Evolutionary conservation across 257 asterid genomes (phyloP), one percentile per base, ranked within the genome.

Genomic region (Capsicum rhomboideum): DNA sequence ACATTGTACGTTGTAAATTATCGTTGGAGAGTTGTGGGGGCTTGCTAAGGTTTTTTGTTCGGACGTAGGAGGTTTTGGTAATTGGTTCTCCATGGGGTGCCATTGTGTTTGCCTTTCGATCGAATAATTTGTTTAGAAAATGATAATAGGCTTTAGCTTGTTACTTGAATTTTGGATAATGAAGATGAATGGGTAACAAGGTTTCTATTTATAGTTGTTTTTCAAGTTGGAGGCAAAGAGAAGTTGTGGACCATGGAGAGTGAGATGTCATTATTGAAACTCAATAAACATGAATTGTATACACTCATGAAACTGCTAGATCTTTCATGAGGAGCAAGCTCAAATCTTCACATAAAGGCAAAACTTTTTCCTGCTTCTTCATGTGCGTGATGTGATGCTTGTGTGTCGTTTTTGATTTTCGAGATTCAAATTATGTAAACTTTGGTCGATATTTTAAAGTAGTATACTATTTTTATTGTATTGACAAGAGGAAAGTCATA

Each of bases 71-170:
- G 2, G 85, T 80, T 64, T 17, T 80, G 10, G 56, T 2, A 20
- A 82, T 12, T 10, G 52, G 8, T 63, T 82, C 84, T 82, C 84
- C 79, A 6, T 64, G 52, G 58, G 84, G 84, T 44, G 84, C 84
- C 84, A 64, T 64, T 46, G 23, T 49, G 55, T 42, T 13, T 44
- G 16, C 10, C 54, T 5, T n/a, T 8, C 11, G 50, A 44, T 1
- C 0, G 2, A 44, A 44, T 44, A 44, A 44, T 44, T 44, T 44
- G 50, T 8, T 44, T 44, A 44, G 10, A 6, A 59, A 59, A 20
- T 44, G 44, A 42, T 10, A 26, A 59, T 26, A 21, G 52, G 1
- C 9, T 84, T 34, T 87, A 26, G 82, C 21, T 50, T 50, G 18
- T 11, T 21, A 46, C 0, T 50, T 7, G 82, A 34, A 17, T 29